Base-by-base conservation (phyloP, 164 flowering plant species). In the Dillenia suffruticosa region DNA sequence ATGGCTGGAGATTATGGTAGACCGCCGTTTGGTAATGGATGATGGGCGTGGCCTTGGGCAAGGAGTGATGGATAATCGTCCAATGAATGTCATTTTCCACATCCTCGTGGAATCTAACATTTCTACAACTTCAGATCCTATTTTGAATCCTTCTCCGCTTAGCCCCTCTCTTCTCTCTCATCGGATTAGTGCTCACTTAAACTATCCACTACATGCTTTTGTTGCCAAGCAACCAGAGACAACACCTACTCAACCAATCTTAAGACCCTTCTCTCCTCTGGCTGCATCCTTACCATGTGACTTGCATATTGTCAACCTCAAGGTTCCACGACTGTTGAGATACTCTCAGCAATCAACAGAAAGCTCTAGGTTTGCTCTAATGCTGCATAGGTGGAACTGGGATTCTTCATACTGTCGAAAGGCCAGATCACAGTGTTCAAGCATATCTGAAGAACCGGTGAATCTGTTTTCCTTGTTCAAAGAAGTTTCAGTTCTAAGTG, bases 1-100 rank as follows among this genome's bases (percentile, higher is more conserved):
- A 54, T 88, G 96, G 95, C 64, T 95, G 49, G 99, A 92, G 82
- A 87, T 92, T 53, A 92, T 95, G 98, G 79, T 95, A 48, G 99
- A 95, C 51, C 84, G 99, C 8, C 90, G 99, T 45, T 72, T 92
- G 63, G 51, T 74, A 1, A 76, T 72, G 16, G 99, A 95, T 74
- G 99, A 95, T 79, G 98, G 89, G 1, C 95, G 98, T 57, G 99
- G 99, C 62, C 92, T 92, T 58, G 99, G 99, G 56, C 99, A 95
- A 81, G 99, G 99, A 26, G 97, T 92, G 60, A 76, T 78, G 83
- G 99, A 95, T 78, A 95, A 95, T 71, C 94, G 90, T 54, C 84
- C 91, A 8, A 83, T 90, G 92, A 92, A 87, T 68, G 83, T 92
- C 12, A 14, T 88, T 49, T 92, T 95, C 68, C 92, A 95, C 72